These are phyloP conservation scores for Alternaria arbusti DNA, from an alignment of 2,329 filamentous ascomycete species.

Conservation along the genomic window DNA sequence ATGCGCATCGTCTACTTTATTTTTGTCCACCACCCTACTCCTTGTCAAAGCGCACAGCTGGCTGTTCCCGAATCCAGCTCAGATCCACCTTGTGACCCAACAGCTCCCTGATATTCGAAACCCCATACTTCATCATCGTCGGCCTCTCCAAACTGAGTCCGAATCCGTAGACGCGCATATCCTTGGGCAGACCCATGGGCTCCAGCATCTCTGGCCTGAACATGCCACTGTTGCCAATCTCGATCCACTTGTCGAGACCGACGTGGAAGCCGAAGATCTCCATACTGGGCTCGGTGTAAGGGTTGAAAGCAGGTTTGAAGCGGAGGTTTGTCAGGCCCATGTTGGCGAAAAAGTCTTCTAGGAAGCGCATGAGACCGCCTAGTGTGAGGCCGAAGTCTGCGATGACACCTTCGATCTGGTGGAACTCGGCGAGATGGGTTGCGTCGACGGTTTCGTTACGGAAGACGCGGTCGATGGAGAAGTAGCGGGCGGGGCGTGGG, in stretches of 20 bases:
- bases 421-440: slow-evolving; percentile 96
- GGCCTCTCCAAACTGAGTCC: slow-evolving; percentile 90
- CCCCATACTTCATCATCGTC: slow-evolving; percentile 91
- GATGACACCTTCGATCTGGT: slow-evolving; percentile 98
- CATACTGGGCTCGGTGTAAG: slow-evolving; percentile 78
- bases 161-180: slow-evolving; percentile 93
- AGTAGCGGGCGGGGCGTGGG: slow-evolving; percentile 90
- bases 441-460: slow-evolving; percentile 96
- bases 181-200: slow-evolving; percentile 89
- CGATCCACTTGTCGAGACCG: slow-evolving; percentile 70
- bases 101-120: slow-evolving; percentile 86
- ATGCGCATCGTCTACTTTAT: neutral
- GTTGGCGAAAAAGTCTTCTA: slow-evolving; percentile 94
- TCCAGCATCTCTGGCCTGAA: slow-evolving; percentile 98
- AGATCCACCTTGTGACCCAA: slow-evolving; percentile 95
- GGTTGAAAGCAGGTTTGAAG: slow-evolving; percentile 98
- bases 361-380: slow-evolving; percentile 90
- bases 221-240: slow-evolving; percentile 98
- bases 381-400: slow-evolving; percentile 93
- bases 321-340: slow-evolving; percentile 88
- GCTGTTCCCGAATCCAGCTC: slow-evolving; percentile 88
- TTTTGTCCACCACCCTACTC: slow-evolving; percentile 55
- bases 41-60: slow-evolving; percentile 88
- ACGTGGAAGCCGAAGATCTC: slow-evolving; percentile 97
- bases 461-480: slow-evolving; percentile 98